A percentile compares a stretch with the other conserved stretches of the same genome.
These are phyloP conservation scores for Dissophora ornata DNA, from an alignment of 192 early-diverging fungal genomes.

Conservation along the genomic window DNA sequence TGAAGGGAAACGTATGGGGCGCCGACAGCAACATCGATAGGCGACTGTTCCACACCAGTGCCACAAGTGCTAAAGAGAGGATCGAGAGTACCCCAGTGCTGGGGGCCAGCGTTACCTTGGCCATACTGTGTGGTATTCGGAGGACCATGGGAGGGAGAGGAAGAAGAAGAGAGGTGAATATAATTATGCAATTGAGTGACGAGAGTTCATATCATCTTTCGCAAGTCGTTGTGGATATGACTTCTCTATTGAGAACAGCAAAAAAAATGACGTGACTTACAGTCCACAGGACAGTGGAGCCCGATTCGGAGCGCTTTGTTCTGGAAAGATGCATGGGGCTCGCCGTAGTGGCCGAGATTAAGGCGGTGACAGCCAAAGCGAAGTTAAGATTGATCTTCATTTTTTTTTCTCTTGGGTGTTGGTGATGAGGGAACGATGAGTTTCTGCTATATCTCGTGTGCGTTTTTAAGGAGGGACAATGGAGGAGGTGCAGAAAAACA, in stretches of 20 bases:
- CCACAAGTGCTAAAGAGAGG: constrained; percentile 33
- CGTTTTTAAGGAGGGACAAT: too few species aligned
- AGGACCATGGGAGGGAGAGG: background rate
- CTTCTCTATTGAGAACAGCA: too few species aligned
- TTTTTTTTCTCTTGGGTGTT: too few species aligned
- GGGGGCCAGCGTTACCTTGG: constrained; percentile 19
- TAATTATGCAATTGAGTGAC: too few species aligned
- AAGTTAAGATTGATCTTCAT: constrained; percentile 8
- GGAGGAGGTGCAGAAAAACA: too few species aligned
- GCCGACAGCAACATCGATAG: constrained; percentile 57
- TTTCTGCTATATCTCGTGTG: too few species aligned
- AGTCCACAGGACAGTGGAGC: constrained; percentile 3
- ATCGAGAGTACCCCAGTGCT: constrained; percentile 42
- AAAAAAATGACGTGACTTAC: too few species aligned
- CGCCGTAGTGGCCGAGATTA: background rate
- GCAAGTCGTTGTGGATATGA: too few species aligned
- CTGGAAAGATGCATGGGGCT: too few species aligned
- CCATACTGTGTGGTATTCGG: constrained; percentile 14
- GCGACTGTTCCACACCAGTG: constrained; percentile 60
- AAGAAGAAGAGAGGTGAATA: background rate
- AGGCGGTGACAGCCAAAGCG: constrained; percentile 10
- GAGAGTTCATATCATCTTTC: too few species aligned
- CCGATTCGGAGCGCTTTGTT: background rate
- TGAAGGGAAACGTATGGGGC: constrained; percentile 8
- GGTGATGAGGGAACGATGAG: too few species aligned